Conservation (phyloP, 1,284 basidiomycete species). For the Thelephora terrestris region DNA sequence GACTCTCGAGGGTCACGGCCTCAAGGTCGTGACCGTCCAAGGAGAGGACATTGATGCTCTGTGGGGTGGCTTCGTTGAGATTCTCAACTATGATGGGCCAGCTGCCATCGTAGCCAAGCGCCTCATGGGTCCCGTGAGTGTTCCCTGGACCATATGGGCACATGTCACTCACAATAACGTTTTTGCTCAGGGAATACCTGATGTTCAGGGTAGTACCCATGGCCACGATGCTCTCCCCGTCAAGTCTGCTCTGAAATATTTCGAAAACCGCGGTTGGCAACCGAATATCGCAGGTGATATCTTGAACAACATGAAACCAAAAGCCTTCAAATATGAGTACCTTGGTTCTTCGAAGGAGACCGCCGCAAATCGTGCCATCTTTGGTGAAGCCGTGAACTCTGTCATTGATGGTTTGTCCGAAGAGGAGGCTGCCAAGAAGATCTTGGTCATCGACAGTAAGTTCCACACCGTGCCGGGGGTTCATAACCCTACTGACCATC, state of each 20-base stretch:
- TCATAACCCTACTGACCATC: constrained; percentile 1
- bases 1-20: constrained; percentile 71
- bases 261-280: constrained; percentile 53
- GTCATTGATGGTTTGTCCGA: constrained; percentile 67
- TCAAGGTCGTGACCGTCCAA: constrained; percentile 60
- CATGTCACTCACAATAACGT: neutral
- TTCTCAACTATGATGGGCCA: constrained; percentile 4
- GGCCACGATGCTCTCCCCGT: constrained; percentile 79
- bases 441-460: constrained; percentile 79
- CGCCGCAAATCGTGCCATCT: constrained; percentile 71
- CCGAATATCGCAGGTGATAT: constrained; percentile 40
- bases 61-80: constrained; percentile 38
- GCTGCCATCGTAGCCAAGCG: constrained; percentile 59
- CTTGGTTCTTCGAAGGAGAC: constrained; percentile 61
- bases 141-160: neutral
- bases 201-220: constrained; percentile 68
- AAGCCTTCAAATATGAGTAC: constrained; percentile 46
- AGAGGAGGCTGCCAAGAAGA: constrained; percentile 68
- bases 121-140: constrained; percentile 63
- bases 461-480: neutral
- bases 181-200: constrained; percentile 30
- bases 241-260: constrained; percentile 66
- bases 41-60: constrained; percentile 74
- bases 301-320: constrained; percentile 57
- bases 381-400: constrained; percentile 72